These are phyloP conservation scores for Pseudonectria foliicola DNA, from an alignment of 2,329 filamentous ascomycete species.

Conservation along the genomic window DNA sequence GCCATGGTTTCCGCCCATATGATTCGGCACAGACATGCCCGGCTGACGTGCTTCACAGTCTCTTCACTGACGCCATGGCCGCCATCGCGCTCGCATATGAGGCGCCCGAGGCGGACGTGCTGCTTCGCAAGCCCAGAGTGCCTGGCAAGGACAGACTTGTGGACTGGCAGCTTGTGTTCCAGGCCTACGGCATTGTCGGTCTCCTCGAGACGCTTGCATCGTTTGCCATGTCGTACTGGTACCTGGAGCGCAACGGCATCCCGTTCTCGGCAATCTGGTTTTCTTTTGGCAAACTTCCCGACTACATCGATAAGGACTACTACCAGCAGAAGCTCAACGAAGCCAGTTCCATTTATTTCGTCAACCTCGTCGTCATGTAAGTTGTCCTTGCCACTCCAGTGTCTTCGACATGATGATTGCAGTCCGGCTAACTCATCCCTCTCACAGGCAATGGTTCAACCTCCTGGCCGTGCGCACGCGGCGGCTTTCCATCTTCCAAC, in stretches of 20 bases:
- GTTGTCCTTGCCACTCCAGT: conserved; percentile 1
- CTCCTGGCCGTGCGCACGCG: conserved; percentile 62
- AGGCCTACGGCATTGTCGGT: conserved; percentile 66
- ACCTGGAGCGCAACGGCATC: conserved; percentile 55
- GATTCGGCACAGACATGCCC: background rate
- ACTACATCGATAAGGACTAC: conserved; percentile 43
- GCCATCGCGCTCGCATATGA: conserved; percentile 71
- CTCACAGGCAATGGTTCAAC: conserved; percentile 59
- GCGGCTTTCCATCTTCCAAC: conserved; percentile 61
- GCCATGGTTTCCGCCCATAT: background rate
- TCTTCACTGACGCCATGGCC: conserved; percentile 70
- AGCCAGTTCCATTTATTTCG: conserved; percentile 70
- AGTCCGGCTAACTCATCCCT: conserved; percentile 5
- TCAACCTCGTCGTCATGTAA: conserved; percentile 70
- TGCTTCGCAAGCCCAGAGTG: conserved; percentile 61
- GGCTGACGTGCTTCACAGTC: conserved; percentile 30
- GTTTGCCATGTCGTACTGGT: conserved; percentile 62
- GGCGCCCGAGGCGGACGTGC: conserved; percentile 66
- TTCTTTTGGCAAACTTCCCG: conserved; percentile 50
- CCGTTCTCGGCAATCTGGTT: conserved; percentile 62
- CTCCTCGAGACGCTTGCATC: conserved; percentile 52
- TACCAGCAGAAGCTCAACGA: conserved; percentile 51
- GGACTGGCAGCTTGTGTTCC: conserved; percentile 63
- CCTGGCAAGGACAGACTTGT: conserved; percentile 65
- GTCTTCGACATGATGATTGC: background rate